Percentiles rank a stretch among this genome's conserved stretches.
Conservation (phyloP, 2,329 filamentous ascomycete genomes). For the Pyrenophora graminea region DNA sequence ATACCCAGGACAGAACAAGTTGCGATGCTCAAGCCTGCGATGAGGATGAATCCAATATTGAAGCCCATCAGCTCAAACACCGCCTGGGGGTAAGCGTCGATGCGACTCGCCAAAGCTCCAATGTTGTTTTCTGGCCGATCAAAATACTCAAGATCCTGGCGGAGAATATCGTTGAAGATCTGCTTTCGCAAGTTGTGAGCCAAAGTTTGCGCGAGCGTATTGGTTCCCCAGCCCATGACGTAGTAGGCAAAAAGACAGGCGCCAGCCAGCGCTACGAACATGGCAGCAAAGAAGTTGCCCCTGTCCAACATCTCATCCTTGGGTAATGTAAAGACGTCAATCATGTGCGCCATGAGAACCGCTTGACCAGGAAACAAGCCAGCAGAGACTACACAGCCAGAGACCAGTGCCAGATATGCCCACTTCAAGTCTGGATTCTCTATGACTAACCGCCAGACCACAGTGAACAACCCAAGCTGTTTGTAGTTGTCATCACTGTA, state of each 20-base stretch:
- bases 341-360: conserved; percentile 20
- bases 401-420: conserved; percentile 8
- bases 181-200: conserved; percentile 11
- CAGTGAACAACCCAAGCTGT: conserved; percentile 6
- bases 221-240: conserved; percentile 62
- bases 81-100: conserved; percentile 51
- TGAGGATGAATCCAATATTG: conserved; percentile 18
- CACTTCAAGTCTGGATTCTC: conserved; percentile 10
- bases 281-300: conserved; percentile 30
- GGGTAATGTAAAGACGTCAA: conserved; percentile 22
- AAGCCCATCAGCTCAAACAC: conserved; percentile 48
- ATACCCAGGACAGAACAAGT: conserved; percentile 16
- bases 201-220: conserved; percentile 60
- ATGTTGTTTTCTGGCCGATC: conserved; percentile 86
- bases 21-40: conserved; percentile 10
- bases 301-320: conserved; percentile 12
- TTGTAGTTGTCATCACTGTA: conserved; percentile 7
- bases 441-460: conserved; percentile 8
- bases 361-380: conserved; percentile 15
- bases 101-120: conserved; percentile 71
- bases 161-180: conserved; percentile 53
- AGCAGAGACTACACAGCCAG: conserved; percentile 6
- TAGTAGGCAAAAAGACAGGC: conserved; percentile 23
- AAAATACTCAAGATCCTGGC: conserved; percentile 89
- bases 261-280: conserved; percentile 29